These are phyloP conservation scores for Oryza australiensis DNA, from an alignment of 176 grass and related monocot genomes.

Conservation along the genomic window DNA sequence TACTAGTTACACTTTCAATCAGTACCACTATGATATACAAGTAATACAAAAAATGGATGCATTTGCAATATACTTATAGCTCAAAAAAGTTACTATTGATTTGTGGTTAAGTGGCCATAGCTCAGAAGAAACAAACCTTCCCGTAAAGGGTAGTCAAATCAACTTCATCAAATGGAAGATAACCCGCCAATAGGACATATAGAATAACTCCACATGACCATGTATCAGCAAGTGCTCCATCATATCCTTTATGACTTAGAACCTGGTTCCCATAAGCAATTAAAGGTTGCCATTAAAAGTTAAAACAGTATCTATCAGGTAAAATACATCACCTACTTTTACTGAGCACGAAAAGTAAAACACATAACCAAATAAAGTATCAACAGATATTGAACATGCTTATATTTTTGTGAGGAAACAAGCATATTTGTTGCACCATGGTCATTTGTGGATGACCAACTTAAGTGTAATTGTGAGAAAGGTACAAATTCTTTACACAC, in stretches of 20 bases:
- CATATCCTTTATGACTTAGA: slow-evolving; percentile 93
- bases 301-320: slow-evolving; percentile 26
- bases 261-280: slow-evolving; percentile 58
- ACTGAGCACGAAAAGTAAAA: slow-evolving; percentile 13
- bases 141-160: slow-evolving; percentile 96
- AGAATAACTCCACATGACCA: slow-evolving; percentile 99
- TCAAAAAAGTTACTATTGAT: background rate
- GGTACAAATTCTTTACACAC: background rate
- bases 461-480: background rate
- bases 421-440: too few species aligned
- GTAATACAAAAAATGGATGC: background rate
- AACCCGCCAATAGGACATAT: slow-evolving; percentile 92
- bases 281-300: slow-evolving; percentile 16
- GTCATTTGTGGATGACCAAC: background rate
- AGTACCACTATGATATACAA: too few species aligned
- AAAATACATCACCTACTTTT: slow-evolving; percentile 13
- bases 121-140: slow-evolving; percentile 60
- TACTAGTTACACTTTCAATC: too few species aligned
- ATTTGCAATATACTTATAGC: background rate
- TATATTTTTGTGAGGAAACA: too few species aligned
- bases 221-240: slow-evolving; percentile 94
- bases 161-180: slow-evolving; percentile 98
- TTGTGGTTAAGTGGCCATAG: slow-evolving; percentile 9
- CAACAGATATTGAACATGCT: slow-evolving; percentile 4
- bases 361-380: slow-evolving; percentile 28